Percentiles rank a stretch among this genome's conserved stretches.
Evolutionary conservation across 2,329 filamentous ascomycete species (phyloP).

Genomic region (Colletotrichum sp.): DNA sequence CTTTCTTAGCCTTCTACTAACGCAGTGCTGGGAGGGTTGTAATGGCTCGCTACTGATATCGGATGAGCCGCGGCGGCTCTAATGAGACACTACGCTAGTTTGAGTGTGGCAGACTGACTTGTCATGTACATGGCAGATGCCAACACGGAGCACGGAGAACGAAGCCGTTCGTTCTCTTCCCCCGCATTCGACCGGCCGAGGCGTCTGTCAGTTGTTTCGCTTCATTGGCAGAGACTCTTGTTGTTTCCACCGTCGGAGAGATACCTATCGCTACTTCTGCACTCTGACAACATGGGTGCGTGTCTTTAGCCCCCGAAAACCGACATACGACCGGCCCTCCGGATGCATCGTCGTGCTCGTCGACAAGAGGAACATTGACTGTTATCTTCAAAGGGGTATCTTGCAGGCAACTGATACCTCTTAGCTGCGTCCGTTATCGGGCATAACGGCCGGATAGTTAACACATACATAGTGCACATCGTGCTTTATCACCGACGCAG

Average conservation of each 20-base stretch:
- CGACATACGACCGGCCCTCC: background rate
- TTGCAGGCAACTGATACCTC: background rate
- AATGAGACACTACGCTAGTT: background rate
- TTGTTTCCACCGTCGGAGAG: background rate
- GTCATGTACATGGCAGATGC: background rate
- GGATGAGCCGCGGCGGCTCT: background rate
- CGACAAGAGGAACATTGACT: background rate
- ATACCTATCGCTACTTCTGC: background rate
- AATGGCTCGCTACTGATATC: background rate
- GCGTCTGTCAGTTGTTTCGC: background rate
- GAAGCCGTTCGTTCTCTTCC: background rate
- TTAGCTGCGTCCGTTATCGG: background rate
- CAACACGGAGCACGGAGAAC: background rate
- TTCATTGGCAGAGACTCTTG: background rate
- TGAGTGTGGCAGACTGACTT: background rate
- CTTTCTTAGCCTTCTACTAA: background rate
- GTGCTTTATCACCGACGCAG: background rate
- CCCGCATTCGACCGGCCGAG: background rate
- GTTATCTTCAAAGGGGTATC: background rate
- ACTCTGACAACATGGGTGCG: background rate
- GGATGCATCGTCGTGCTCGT: background rate
- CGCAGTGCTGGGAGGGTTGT: background rate
- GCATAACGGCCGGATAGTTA: background rate
- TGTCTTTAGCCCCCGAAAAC: background rate
- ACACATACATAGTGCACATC: background rate